Evolutionary conservation across 495 filamentous ascomycete genomes (phyloP), one percentile per base, ranked within the genome.

Genomic region (Tetracladium setigerum): DNA sequence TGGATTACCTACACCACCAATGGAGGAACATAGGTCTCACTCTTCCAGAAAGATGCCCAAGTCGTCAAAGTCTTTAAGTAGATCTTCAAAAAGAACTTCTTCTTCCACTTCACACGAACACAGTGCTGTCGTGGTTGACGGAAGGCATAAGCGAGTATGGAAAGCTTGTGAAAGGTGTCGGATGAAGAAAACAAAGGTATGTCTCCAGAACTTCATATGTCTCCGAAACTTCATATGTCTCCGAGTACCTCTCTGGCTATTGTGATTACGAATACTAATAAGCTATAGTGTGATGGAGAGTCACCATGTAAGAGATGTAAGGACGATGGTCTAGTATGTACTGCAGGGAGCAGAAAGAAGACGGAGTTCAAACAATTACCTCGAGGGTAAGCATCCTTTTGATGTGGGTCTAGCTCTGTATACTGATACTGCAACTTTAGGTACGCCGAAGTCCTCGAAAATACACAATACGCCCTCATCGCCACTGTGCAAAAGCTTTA

Each of bases 151-250:
- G 61, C 67, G 81, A 51, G 81, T 84, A 31, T 82, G 80, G 70
- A 84, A 83, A 62, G 81, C 81, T 17, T 84, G 81, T 54, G 81
- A 84, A 62, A 68, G 81, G 52, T 84, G 81, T 70, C 67, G 81
- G 50, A 77, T 83, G 66, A 85, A 83, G 67, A 85, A 85, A 64
- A 82, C 77, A 50, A 84, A 84, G 74, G 79, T 78, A 62, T 38
- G 63, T 52, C 16, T 5, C 2, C 8, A 10, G 1, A 31, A 0
- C 15, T 36, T 19, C 3, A 30, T 37, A 15, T 37, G 15, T 30
- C 16, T 5, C 2, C 8, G 16, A 2, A 31, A 0, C 15, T 36
- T 19, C 3, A 30, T 37, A 15, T 37, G 15, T 30, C 24, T 27
- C 13, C 30, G 18, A 36, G 30, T 22, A 16, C 33, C 9, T 32